phyloP scores from a whole-genome alignment of 2,329 filamentous ascomycete species.

The Sarocladium strictum region DNA sequence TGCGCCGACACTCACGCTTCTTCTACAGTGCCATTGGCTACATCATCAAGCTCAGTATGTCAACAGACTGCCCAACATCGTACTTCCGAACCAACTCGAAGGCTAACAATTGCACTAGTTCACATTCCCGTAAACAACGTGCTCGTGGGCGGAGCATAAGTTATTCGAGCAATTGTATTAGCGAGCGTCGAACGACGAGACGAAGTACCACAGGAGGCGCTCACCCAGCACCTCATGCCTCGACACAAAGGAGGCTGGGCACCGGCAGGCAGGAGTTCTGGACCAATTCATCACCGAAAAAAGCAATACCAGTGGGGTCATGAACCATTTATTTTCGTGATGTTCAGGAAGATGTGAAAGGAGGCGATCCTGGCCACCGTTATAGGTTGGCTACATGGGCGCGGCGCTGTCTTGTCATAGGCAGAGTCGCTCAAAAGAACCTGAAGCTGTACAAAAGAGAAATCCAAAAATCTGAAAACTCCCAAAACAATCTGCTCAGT shows the following conservation, averaged over 20 bases:
- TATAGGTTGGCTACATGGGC: background rate
- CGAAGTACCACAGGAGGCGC: background rate
- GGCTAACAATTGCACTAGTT: conserved; percentile 34
- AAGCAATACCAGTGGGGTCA: conserved; percentile 4
- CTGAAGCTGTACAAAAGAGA: conserved; percentile 9
- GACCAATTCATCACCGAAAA: background rate
- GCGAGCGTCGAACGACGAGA: background rate
- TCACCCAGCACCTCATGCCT: background rate
- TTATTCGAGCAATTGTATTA: background rate
- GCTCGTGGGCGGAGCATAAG: conserved; percentile 59
- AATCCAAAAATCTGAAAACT: background rate
- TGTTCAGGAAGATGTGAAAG: background rate
- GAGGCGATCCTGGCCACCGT: background rate
- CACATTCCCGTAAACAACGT: conserved; percentile 68
- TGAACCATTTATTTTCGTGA: conserved; percentile 3
- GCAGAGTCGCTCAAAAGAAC: background rate
- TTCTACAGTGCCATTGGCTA: conserved; percentile 50
- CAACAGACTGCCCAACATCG: background rate
- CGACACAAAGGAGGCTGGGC: background rate
- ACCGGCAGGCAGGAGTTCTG: background rate
- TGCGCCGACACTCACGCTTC: background rate
- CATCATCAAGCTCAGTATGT: conserved; percentile 62
- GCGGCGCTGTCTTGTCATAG: background rate
- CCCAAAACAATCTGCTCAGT: background rate
- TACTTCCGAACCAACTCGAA: conserved; percentile 5